Percentiles rank a stretch among this genome's conserved stretches.
phyloP scores from a whole-genome alignment of 1,284 basidiomycete species.

The Lentinus polychrous region DNA sequence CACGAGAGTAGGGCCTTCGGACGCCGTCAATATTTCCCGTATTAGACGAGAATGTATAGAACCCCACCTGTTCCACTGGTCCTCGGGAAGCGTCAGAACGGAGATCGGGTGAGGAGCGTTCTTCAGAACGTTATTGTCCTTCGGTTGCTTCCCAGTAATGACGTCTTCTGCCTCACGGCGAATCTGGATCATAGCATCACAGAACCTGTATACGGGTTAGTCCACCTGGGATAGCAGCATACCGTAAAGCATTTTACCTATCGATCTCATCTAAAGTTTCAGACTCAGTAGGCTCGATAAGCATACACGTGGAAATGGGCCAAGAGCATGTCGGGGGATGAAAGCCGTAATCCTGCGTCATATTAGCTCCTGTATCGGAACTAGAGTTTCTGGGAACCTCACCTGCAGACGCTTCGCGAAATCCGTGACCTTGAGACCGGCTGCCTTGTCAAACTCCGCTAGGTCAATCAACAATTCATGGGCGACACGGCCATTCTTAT shows the following conservation, averaged over 20 bases:
- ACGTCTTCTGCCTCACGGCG: slow-evolving; percentile 89
- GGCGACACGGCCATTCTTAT: slow-evolving; percentile 85
- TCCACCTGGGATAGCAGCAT: not conserved
- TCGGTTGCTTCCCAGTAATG: slow-evolving; percentile 77
- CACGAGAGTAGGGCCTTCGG: slow-evolving; percentile 75
- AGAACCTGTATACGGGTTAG: slow-evolving; percentile 54
- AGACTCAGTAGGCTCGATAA: slow-evolving; percentile 94
- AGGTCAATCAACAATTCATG: slow-evolving; percentile 96
- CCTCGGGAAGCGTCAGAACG: slow-evolving; percentile 60
- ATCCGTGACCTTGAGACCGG: slow-evolving; percentile 88
- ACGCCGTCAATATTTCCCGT: not conserved
- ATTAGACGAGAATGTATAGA: not conserved
- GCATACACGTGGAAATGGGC: slow-evolving; percentile 92
- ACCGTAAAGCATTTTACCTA: slow-evolving; percentile 35
- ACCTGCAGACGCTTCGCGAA: slow-evolving; percentile 93
- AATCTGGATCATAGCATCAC: slow-evolving; percentile 96
- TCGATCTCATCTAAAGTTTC: slow-evolving; percentile 90
- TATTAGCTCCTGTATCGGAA: slow-evolving; percentile 12
- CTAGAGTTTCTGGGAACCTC: slow-evolving; percentile 19
- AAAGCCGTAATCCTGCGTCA: slow-evolving; percentile 72
- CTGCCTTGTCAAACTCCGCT: slow-evolving; percentile 86
- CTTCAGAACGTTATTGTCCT: slow-evolving; percentile 86
- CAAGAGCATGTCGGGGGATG: slow-evolving; percentile 91
- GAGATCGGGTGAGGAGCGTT: slow-evolving; percentile 91
- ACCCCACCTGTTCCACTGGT: slow-evolving; percentile 79